Conservation (phyloP, 148 eudicot species). For the Camellia sinensis region DNA sequence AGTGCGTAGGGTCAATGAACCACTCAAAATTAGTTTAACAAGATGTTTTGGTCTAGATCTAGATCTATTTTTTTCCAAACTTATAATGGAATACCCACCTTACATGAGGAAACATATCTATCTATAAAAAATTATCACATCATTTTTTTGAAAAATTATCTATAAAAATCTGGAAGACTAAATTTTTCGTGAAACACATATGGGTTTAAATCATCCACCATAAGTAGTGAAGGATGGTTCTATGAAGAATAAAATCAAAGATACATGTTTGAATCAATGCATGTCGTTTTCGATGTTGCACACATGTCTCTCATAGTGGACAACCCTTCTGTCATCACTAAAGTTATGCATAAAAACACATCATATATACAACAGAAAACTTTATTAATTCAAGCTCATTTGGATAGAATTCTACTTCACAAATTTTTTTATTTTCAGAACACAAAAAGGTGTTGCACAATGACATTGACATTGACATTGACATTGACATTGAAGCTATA, state of each 20-base stretch:
- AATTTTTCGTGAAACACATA: too few relatives aligned
- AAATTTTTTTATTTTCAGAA: background rate
- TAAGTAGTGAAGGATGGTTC: background rate
- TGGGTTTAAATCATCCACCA: background rate
- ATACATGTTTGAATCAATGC: background rate
- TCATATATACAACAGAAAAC: background rate
- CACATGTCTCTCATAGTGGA: background rate
- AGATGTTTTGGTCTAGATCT: too few relatives aligned
- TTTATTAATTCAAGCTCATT: background rate
- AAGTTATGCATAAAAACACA: background rate
- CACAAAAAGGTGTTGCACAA: background rate
- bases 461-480: background rate
- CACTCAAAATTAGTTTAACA: too few relatives aligned
- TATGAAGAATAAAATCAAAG: background rate
- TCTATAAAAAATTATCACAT: too few relatives aligned
- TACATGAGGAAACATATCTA: too few relatives aligned
- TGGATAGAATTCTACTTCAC: background rate
- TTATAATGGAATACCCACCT: too few relatives aligned
- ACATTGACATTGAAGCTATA: too few relatives aligned
- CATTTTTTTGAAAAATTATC: too few relatives aligned
- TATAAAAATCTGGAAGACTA: too few relatives aligned
- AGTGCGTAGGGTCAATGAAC: too few relatives aligned
- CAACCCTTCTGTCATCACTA: background rate
- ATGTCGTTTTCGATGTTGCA: slow-evolving; percentile 10
- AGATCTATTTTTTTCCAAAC: too few relatives aligned